Conservation (phyloP, 306 rosid species). For the Psophocarpus tetragonolobus region DNA sequence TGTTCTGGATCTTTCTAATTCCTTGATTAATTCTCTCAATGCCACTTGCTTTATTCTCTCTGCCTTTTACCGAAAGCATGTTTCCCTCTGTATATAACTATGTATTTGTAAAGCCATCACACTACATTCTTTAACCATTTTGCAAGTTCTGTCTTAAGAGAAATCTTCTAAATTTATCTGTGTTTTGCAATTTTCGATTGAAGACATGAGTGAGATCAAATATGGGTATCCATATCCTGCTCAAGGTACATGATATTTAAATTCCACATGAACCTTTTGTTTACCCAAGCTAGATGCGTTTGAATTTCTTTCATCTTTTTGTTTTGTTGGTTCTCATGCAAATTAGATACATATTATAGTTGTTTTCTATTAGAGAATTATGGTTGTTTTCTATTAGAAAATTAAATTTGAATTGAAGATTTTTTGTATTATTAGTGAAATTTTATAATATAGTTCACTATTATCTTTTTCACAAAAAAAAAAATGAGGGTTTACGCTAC, state of each 20-base stretch:
- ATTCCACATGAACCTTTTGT: neutral
- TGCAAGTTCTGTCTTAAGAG: neutral
- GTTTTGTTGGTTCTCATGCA: neutral
- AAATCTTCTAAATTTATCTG: neutral
- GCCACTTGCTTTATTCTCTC: neutral
- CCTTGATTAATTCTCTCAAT: neutral
- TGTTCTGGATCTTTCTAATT: neutral
- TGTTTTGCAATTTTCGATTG: neutral
- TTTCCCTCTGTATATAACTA: neutral
- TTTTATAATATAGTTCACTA: too few species aligned
- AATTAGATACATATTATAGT: too few species aligned
- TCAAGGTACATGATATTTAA: conserved; percentile 38
- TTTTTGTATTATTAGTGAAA: too few species aligned
- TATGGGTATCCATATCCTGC: conserved; percentile 44
- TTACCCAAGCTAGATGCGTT: neutral
- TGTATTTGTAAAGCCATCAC: neutral
- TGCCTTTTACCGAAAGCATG: neutral
- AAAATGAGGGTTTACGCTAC: too few species aligned
- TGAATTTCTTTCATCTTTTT: too few species aligned
- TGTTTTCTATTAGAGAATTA: too few species aligned
- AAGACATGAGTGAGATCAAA: conserved; percentile 45
- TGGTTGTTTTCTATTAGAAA: too few species aligned
- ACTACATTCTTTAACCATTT: conserved; percentile 19
- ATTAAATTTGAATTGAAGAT: too few species aligned
- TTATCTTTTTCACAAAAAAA: too few species aligned